Evolutionary conservation across 2,329 filamentous ascomycete species (phyloP), one percentile per base, ranked within the genome.

Genomic region (Epichloe amarillans): DNA sequence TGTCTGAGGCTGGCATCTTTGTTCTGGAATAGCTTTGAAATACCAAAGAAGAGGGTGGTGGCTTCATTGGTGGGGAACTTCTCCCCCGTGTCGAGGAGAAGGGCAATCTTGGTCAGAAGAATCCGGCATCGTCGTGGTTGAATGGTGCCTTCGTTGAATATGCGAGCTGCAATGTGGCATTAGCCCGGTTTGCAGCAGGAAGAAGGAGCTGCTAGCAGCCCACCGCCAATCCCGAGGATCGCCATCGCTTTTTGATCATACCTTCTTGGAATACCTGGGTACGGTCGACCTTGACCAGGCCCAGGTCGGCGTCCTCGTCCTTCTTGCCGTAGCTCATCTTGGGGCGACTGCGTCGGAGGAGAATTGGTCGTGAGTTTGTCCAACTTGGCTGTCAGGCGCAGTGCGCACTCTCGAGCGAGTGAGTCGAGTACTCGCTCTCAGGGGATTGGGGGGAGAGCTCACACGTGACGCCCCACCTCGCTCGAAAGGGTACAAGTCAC

Each of bases 201-300:
- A 44, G 19, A 43, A 19, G 21, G 35, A 19, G 19, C 19, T 39
- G 30, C 33, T 23, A n/a, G 21, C 26, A 17, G 19, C 26, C 4
- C 50, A 44, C 21, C 19, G 45, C 50, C 50, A 42, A 43, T 40
- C 35, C 26, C 14, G 40, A 49, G 14, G 17, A 30, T n/a, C n/a
- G 41, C 8, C 46, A 48, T 50, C 50, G 50, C 21, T 47, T 15
- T 36, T 21, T 38, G 11, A 21, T 37, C 75, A 66, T 71, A 96
- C 93, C 93, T 84, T 98, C 93, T 76, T 97, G 93, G 70, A 97
- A 97, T 58, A 98, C 93, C 62, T 91, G 89, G 52, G 91, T 96
- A 64, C 94, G 85, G 74, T 98, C 93, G 64, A 97, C 88, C 79
- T 91, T 95, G 77, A 97, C 86, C 75, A 97, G 80, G 66, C 86